Evolutionary conservation across 176 grass and related monocot species (phyloP).

Genomic region (Elymus sibiricus): DNA sequence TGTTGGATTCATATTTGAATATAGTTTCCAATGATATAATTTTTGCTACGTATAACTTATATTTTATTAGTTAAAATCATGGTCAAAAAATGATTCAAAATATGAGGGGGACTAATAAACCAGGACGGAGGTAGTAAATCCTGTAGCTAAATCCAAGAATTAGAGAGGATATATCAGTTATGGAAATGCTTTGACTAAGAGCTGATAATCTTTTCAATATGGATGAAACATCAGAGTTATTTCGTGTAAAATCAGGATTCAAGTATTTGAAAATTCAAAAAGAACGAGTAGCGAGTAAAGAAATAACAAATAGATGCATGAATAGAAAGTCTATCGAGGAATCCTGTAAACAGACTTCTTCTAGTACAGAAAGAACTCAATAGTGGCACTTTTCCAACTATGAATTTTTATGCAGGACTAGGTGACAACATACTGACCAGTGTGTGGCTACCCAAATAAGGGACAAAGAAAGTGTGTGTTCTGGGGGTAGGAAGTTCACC

Average conservation of each 20-base stretch:
- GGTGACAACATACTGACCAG: background rate
- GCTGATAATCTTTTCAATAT: background rate
- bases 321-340: background rate
- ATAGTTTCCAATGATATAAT: too few relatives aligned
- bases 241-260: background rate
- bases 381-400: background rate
- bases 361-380: background rate
- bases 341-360: background rate
- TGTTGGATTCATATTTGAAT: too few relatives aligned
- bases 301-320: background rate
- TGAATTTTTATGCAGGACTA: background rate
- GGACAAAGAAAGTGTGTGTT: background rate
- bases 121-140: too few relatives aligned
- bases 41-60: too few relatives aligned
- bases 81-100: too few relatives aligned
- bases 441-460: background rate
- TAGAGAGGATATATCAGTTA: background rate
- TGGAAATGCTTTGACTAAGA: background rate
- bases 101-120: too few relatives aligned
- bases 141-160: background rate
- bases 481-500: conserved; percentile 27
- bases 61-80: too few relatives aligned
- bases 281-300: background rate
- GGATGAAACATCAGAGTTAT: background rate
- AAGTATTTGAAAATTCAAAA: background rate